These are phyloP conservation scores for Mycena amicta DNA, from an alignment of 768 basidiomycete genomes.

Conservation along the genomic window DNA sequence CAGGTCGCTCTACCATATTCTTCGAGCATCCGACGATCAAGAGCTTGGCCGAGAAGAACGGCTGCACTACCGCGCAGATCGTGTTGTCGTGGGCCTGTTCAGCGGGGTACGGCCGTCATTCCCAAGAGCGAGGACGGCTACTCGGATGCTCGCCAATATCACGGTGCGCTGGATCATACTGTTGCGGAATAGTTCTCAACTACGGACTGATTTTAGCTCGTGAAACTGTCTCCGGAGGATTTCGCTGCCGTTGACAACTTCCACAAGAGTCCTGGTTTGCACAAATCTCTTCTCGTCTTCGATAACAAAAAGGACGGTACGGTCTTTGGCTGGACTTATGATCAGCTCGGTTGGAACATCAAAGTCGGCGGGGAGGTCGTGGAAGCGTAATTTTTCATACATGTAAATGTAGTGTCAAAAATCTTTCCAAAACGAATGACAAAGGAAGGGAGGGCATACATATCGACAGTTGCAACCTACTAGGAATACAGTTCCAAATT, in stretches of 20 bases:
- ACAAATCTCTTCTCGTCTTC: conserved; percentile 34
- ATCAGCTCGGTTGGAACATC: conserved; percentile 46
- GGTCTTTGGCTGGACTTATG: conserved; percentile 49
- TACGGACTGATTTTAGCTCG: conserved; percentile 31
- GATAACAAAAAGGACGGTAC: conserved; percentile 28
- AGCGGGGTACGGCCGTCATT: conserved; percentile 60
- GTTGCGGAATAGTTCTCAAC: background rate
- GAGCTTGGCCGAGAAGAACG: conserved; percentile 36
- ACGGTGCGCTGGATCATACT: conserved; percentile 35
- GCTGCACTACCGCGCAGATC: conserved; percentile 50
- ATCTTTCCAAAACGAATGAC: too few relatives aligned
- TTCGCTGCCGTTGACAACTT: conserved; percentile 42
- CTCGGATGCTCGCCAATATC: conserved; percentile 53
- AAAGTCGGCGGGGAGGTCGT: conserved; percentile 33
- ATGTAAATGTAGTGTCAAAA: background rate
- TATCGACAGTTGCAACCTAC: background rate
- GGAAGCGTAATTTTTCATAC: background rate
- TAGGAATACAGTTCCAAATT: background rate
- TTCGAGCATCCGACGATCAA: conserved; percentile 36
- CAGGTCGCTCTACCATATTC: conserved; percentile 29
- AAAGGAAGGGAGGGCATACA: background rate
- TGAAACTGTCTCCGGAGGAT: conserved; percentile 38
- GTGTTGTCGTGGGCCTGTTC: conserved; percentile 66
- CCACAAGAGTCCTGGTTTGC: conserved; percentile 43
- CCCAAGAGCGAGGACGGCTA: conserved; percentile 59